Evolutionary conservation across 306 rosid genomes (phyloP), one percentile per base, ranked within the genome.

Genomic region (Cucurbita pepo): DNA sequence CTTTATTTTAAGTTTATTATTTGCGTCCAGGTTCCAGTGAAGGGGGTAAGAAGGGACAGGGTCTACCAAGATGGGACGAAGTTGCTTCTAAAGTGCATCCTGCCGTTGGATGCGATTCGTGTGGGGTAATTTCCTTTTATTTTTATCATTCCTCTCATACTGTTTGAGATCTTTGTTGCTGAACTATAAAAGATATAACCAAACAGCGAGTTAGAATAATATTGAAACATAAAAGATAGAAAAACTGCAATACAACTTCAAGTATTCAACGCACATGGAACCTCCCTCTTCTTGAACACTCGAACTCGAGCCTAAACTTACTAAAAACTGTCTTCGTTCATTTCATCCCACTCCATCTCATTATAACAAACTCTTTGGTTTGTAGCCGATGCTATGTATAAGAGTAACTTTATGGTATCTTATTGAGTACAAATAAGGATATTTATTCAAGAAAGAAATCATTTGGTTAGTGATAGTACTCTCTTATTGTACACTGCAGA

Each of bases 81-180:
- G 79, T 72, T 71, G 71, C 30, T 38, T 76, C 76, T 64, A 79
- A 74, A 36, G 85, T 81, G 81, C 98, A 92, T 76, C 0, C 14
- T 21, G 71, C 30, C 57, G 77, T 60, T 82, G 97, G 98, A 36
- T 90, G 98, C 65, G 98, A 93, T 80, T 85, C 72, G 81, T 93
- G 98, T 15, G 97, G 98, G 96, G 96, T 93, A 87, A 82, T 56
- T 70, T 43, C 75, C 76, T 77, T 70, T 55, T 72, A 75, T 70
- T 53, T 30, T 34, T 36, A 18, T 14, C 75, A 72, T 78, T 76
- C 69, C 38, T 75, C 62, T 45, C 18, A 38, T 51, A 6, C 55
- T 77, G 25, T 18, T 19, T 48, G 48, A 56, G 73, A 69, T 64
- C 71, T 70, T 30, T 40, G 72, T 74, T 37, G 40, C 73, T 50